These are phyloP conservation scores for Penicillium cataractarum DNA, from an alignment of 495 filamentous ascomycete genomes.

Conservation along the genomic window DNA sequence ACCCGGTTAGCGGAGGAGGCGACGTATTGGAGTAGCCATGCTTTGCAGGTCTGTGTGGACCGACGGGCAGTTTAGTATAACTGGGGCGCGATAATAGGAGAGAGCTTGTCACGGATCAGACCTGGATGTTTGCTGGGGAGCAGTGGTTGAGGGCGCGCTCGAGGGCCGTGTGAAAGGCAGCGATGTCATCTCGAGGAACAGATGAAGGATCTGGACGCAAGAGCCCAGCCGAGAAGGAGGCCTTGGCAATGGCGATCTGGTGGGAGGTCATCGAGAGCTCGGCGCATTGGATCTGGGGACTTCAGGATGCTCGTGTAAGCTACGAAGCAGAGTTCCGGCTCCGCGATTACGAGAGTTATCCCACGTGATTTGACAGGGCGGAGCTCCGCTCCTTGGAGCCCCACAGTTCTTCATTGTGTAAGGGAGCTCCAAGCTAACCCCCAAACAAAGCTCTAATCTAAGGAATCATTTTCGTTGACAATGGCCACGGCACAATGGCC, in stretches of 20 bases:
- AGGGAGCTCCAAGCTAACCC: too few species aligned
- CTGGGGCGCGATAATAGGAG: conserved; percentile 23
- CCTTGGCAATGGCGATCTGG: conserved; percentile 80
- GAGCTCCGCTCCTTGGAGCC: conserved; percentile 6
- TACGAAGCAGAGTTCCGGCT: neutral
- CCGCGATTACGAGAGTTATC: conserved; percentile 8
- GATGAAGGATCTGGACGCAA: conserved; percentile 75
- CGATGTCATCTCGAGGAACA: conserved; percentile 71
- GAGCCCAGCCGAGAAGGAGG: conserved; percentile 74
- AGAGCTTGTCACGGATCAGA: conserved; percentile 64
- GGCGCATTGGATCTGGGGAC: neutral
- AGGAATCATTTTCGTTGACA: neutral
- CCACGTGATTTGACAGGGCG: conserved; percentile 11
- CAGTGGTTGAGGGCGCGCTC: conserved; percentile 71
- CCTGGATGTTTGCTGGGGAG: conserved; percentile 88
- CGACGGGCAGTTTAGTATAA: conserved; percentile 49
- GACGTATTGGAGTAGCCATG: conserved; percentile 77
- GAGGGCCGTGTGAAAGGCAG: conserved; percentile 68
- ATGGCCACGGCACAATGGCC: neutral
- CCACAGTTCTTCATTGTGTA: too few species aligned
- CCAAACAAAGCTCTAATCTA: too few species aligned
- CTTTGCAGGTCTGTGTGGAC: conserved; percentile 77
- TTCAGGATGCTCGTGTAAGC: neutral
- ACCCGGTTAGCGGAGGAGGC: conserved; percentile 68
- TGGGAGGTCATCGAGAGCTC: conserved; percentile 64